A percentile compares a stretch with the other conserved stretches of the same genome.
These are phyloP conservation scores for Ascochyta koolunga DNA, from an alignment of 2,329 filamentous ascomycete species.

Conservation along the genomic window DNA sequence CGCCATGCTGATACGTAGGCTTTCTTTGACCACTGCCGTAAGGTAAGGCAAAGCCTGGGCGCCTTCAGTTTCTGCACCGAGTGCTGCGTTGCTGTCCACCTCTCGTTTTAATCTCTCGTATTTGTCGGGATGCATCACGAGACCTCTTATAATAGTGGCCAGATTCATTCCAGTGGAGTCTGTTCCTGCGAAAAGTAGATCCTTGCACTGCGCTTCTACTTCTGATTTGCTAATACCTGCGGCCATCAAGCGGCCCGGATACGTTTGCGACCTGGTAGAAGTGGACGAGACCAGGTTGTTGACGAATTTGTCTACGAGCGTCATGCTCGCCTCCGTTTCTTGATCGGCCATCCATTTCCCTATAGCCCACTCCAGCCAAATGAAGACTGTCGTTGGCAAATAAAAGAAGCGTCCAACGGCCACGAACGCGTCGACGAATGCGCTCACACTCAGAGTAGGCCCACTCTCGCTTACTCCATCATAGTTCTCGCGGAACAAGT, in stretches of 20 bases:
- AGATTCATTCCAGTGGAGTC: conserved; percentile 39
- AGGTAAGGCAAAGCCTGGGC: conserved; percentile 50
- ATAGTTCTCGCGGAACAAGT: conserved; percentile 61
- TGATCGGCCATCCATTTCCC: conserved; percentile 45
- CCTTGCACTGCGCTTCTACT: conserved; percentile 59
- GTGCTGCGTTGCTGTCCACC: conserved; percentile 21
- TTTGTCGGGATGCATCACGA: conserved; percentile 26
- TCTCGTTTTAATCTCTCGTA: conserved; percentile 30
- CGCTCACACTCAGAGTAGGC: conserved; percentile 48
- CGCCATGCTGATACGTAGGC: conserved; percentile 52
- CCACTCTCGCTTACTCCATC: conserved; percentile 52
- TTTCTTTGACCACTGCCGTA: conserved; percentile 55
- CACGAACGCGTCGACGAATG: conserved; percentile 62
- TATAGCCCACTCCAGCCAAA: conserved; percentile 47
- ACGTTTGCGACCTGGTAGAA: conserved; percentile 48
- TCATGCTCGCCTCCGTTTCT: conserved; percentile 44
- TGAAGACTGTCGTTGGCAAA: conserved; percentile 53
- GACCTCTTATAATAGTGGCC: conserved; percentile 29
- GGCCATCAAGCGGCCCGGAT: conserved; percentile 56
- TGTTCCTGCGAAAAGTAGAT: conserved; percentile 49
- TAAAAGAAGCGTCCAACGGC: conserved; percentile 63
- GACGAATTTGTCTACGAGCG: conserved; percentile 53
- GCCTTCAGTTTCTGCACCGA: conserved; percentile 19
- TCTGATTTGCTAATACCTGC: conserved; percentile 53
- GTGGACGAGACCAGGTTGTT: conserved; percentile 47